Base-by-base conservation (phyloP, 2,329 filamentous ascomycete species). In the Calonectria hawksworthii region DNA sequence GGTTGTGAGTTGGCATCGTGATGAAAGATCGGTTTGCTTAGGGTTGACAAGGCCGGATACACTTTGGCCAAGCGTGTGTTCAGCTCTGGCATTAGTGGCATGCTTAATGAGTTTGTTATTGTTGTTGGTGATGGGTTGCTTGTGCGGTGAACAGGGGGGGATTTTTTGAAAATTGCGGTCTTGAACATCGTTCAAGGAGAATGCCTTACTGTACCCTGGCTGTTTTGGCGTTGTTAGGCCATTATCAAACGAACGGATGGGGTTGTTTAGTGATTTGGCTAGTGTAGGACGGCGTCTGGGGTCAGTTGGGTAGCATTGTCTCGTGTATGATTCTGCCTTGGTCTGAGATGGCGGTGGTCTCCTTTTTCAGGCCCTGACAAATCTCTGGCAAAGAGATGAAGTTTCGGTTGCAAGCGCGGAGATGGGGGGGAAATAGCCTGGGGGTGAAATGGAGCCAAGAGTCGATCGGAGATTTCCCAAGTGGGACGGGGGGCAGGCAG, bases 271-370 rank as follows among this genome's bases (percentile, higher is more conserved):
- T 28, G 56, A n/a, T 16, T 41, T 8, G 14, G 23, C 36, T 63
- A 63, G 36, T 63, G 56, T 41, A 63, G 8, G 36, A 63, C 13
- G 23, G 23, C 23, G 21, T 41, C 10, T 26, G n/a, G 14, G 36
- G 56, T 63, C 23, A 32, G 28, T 51, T 54, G 47, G 51, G 51
- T 68, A 41, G 32, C 32, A 38, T 54, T 26, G 63, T n/a, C 18
- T n/a, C 41, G 41, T 50, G 30, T n/a, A 8, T 52, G 47, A 68
- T 26, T 68, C 65, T 68, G 65, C 65, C 65, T 68, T 68, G 65
- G 50, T 68, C 47, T 7, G 23, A 23, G 47, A 23, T 47, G 14
- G 9, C 9, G 34, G 13, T 18, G 23, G 10, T 14, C 5, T 13
- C 2, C 18, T 5, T 38, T 21, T 67, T 50, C 2, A 32, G 44